A percentile compares a stretch with the other conserved stretches of the same genome.
These are phyloP conservation scores for Hyphopichia fennica DNA, from an alignment of 1,139 yeast genomes.

Conservation along the genomic window DNA sequence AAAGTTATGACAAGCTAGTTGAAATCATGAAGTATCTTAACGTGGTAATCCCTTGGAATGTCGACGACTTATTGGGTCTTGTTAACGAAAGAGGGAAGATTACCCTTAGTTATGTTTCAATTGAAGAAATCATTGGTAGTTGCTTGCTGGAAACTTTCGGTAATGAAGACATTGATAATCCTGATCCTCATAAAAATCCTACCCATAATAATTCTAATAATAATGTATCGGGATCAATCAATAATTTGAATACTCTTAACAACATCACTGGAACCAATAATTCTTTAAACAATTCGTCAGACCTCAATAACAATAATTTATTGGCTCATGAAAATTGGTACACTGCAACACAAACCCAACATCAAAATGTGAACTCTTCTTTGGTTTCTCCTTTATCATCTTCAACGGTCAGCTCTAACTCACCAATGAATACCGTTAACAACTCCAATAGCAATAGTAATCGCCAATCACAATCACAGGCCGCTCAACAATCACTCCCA, in stretches of 20 bases:
- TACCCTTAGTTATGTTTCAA: conserved; percentile 56
- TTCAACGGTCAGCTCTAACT: conserved; percentile 1
- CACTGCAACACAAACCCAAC: background rate
- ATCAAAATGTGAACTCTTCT: background rate
- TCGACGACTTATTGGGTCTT: conserved; percentile 54
- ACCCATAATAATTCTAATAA: background rate
- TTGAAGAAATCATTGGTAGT: conserved; percentile 63
- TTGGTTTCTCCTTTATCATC: conserved; percentile 4
- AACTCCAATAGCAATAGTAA: background rate
- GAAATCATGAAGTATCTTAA: conserved; percentile 44
- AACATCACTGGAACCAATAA: background rate
- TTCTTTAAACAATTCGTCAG: background rate
- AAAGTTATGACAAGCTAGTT: conserved; percentile 36
- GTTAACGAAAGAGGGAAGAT: conserved; percentile 60
- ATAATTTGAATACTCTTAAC: background rate
- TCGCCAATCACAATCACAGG: background rate
- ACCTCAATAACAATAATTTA: background rate
- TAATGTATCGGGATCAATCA: background rate
- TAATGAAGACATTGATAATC: conserved; percentile 2
- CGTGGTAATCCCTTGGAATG: conserved; percentile 60
- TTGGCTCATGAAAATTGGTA: conserved; percentile 4
- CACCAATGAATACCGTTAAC: conserved; percentile 1
- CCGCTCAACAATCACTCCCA: background rate
- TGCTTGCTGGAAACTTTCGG: conserved; percentile 46
- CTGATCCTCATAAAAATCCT: background rate